Evolutionary conservation across 768 basidiomycete genomes (phyloP).

Genomic region (Lentinula lateritia): DNA sequence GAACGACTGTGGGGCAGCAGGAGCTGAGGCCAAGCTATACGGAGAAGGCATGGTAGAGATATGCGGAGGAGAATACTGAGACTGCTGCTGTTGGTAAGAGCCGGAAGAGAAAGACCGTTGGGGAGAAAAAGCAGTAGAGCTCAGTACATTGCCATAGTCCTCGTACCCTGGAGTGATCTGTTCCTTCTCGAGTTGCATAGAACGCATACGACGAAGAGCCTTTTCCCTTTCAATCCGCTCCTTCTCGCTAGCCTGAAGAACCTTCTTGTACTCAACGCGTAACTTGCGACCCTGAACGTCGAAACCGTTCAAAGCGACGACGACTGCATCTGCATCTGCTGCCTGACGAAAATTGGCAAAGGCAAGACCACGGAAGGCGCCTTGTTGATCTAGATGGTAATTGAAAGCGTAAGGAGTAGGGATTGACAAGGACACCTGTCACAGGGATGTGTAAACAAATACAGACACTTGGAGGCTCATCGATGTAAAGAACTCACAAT

Average conservation of each 20-base stretch:
- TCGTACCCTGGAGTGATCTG: slow-evolving; percentile 58
- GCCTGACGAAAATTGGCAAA: slow-evolving; percentile 97
- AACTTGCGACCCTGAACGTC: slow-evolving; percentile 96
- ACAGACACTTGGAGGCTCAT: slow-evolving; percentile 6
- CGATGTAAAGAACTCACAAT: slow-evolving; percentile 59
- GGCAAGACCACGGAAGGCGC: slow-evolving; percentile 93
- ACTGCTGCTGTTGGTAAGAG: slow-evolving; percentile 52
- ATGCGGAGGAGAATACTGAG: slow-evolving; percentile 59
- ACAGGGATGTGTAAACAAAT: slow-evolving; percentile 12
- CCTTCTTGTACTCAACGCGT: slow-evolving; percentile 99
- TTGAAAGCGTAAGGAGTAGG: slow-evolving; percentile 99
- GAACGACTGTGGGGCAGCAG: slow-evolving; percentile 47
- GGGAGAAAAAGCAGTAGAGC: slow-evolving; percentile 50
- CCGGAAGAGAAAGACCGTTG: slow-evolving; percentile 69
- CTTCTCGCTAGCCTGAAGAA: slow-evolving; percentile 98
- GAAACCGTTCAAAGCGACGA: slow-evolving; percentile 92
- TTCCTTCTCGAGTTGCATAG: slow-evolving; percentile 92
- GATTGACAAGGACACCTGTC: slow-evolving; percentile 82
- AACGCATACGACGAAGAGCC: slow-evolving; percentile 95
- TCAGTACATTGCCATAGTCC: slow-evolving; percentile 57
- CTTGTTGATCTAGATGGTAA: slow-evolving; percentile 95
- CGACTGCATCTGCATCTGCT: slow-evolving; percentile 90
- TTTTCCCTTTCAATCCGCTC: slow-evolving; percentile 98
- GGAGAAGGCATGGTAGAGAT: slow-evolving; percentile 40
- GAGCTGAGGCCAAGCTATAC: slow-evolving; percentile 43